Conservation (phyloP, 2,329 filamentous ascomycete species). For the Trichoderma aggressivum region DNA sequence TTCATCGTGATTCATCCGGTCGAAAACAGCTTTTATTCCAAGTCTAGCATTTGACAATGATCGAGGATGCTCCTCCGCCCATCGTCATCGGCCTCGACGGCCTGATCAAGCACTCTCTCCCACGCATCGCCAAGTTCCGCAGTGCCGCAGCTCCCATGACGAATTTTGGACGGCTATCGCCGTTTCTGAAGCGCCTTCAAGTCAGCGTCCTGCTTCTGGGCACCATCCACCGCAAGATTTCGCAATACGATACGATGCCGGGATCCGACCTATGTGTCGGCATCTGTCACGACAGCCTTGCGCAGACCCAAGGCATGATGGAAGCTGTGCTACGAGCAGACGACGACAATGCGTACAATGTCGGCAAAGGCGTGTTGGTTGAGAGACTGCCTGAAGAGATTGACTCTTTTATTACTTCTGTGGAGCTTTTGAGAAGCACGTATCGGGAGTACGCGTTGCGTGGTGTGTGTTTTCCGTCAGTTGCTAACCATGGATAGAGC, state of each 20-base stretch:
- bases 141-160: background rate
- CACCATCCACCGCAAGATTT: background rate
- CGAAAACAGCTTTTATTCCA: background rate
- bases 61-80: background rate
- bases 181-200: constrained; percentile 6
- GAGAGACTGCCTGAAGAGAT: constrained; percentile 11
- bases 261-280: constrained; percentile 1
- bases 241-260: background rate
- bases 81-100: constrained; percentile 11
- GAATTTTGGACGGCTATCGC: background rate
- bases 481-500: background rate
- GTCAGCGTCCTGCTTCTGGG: constrained; percentile 5
- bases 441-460: background rate
- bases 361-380: background rate
- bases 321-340: background rate
- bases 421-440: constrained; percentile 13
- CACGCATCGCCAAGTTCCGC: background rate
- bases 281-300: constrained; percentile 6
- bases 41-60: background rate
- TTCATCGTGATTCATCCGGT: background rate
- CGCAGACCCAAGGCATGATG: constrained; percentile 12
- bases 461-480: background rate
- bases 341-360: background rate
- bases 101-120: constrained; percentile 10
- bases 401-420: constrained; percentile 6